These are phyloP conservation scores for Auriculariales sp. DNA, from an alignment of 768 basidiomycete genomes.

Conservation along the genomic window DNA sequence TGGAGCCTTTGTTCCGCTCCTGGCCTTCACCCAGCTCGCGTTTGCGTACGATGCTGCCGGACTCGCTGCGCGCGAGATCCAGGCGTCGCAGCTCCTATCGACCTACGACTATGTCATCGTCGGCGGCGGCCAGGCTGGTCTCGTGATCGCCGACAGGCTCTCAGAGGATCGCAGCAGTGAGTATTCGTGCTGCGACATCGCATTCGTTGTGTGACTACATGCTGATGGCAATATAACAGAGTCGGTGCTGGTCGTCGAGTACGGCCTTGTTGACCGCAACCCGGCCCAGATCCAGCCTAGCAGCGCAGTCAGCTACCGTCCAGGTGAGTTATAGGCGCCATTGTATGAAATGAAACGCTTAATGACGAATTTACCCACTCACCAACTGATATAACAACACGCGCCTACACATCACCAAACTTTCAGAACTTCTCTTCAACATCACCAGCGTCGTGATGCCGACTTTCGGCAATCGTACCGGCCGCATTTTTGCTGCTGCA, in stretches of 20 bases:
- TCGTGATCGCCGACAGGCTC: constrained; percentile 23
- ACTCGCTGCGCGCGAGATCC: background rate
- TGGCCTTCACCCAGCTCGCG: background rate
- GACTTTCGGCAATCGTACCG: background rate
- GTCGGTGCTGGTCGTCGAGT: background rate
- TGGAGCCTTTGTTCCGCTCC: background rate
- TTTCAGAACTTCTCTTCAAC: too few species aligned
- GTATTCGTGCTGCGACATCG: too few species aligned
- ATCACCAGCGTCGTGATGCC: background rate
- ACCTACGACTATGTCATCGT: constrained; percentile 9
- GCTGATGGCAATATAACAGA: too few species aligned
- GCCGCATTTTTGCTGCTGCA: background rate
- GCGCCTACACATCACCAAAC: too few species aligned
- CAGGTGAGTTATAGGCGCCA: background rate
- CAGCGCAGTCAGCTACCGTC: background rate
- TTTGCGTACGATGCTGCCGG: background rate
- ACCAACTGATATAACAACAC: too few species aligned
- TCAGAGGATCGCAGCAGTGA: constrained; percentile 16
- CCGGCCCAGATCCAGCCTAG: background rate
- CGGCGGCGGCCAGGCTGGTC: constrained; percentile 16
- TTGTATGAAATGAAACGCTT: too few species aligned
- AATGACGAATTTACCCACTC: too few species aligned
- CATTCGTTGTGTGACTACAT: too few species aligned
- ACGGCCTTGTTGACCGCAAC: background rate
- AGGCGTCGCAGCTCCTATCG: background rate